Conservation (phyloP, 2,329 filamentous ascomycete genomes). For the Fusarium sp. region DNA sequence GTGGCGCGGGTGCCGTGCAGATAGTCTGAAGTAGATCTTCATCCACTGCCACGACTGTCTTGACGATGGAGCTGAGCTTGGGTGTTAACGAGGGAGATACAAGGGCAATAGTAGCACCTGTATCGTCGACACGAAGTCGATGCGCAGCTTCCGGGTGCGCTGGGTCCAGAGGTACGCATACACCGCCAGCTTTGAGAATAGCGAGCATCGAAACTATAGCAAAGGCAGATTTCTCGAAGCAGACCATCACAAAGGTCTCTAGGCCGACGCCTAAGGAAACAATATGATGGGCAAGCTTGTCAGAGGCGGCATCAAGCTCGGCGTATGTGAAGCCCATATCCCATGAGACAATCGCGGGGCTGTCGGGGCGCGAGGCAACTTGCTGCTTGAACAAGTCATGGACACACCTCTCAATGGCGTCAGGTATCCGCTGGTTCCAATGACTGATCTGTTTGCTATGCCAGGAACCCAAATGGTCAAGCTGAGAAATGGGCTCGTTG, state of each 20-base stretch:
- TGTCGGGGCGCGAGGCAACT: background rate
- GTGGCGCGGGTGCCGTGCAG: rapidly evolving
- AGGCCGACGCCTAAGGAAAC: background rate
- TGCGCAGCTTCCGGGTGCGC: slow-evolving; percentile 33
- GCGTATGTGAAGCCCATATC: slow-evolving; percentile 27
- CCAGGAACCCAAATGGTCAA: slow-evolving; percentile 12
- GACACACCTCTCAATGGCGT: slow-evolving; percentile 13
- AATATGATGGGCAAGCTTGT: slow-evolving; percentile 17
- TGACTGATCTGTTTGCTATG: background rate
- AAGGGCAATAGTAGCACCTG: slow-evolving; percentile 18
- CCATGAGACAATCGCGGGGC: slow-evolving; percentile 31
- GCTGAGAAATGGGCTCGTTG: slow-evolving; percentile 6
- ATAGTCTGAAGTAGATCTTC: background rate
- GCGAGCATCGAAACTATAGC: slow-evolving; percentile 29
- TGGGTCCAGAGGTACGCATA: slow-evolving; percentile 22
- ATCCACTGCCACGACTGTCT: slow-evolving; percentile 14
- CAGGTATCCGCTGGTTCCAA: slow-evolving; percentile 20
- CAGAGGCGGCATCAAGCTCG: slow-evolving; percentile 25
- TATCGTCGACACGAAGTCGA: slow-evolving; percentile 17
- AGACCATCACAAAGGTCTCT: slow-evolving; percentile 16
- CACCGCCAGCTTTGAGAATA: slow-evolving; percentile 29
- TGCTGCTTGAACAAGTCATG: slow-evolving; percentile 26
- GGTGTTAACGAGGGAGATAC: slow-evolving; percentile 1
- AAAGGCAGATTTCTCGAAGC: slow-evolving; percentile 31
- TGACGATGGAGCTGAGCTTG: slow-evolving; percentile 6